Evolutionary conservation across 306 rosid genomes (phyloP).

Genomic region (Arachis stenosperma): DNA sequence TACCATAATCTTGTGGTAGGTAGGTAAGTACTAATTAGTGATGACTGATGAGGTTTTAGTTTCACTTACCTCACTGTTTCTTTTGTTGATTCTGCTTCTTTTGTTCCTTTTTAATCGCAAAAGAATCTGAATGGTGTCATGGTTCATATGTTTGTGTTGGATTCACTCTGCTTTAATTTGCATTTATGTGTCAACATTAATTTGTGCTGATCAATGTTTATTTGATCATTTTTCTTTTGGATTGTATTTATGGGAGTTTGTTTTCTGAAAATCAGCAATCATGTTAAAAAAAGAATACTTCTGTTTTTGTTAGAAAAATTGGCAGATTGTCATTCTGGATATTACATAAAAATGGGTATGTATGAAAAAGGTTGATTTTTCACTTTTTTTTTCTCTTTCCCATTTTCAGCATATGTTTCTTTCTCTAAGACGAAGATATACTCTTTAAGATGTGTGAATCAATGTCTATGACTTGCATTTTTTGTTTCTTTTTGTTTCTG

Average conservation of each 20-base stretch:
- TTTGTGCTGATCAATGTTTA: slow-evolving; percentile 6
- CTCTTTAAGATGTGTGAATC: slow-evolving; percentile 18
- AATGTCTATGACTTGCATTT: not conserved
- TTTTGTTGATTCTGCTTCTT: not conserved
- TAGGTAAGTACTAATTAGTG: not conserved
- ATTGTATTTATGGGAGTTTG: slow-evolving; percentile 1
- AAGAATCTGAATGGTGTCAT: too few species aligned
- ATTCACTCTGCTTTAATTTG: not conserved
- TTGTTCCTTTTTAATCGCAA: too few species aligned
- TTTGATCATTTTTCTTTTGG: slow-evolving; percentile 10
- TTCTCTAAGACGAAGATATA: too few species aligned
- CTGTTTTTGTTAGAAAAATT: not conserved
- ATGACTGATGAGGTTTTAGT: too few species aligned
- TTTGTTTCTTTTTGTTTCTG: too few species aligned
- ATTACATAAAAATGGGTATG: not conserved
- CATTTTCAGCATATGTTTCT: not conserved
- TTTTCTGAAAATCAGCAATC: not conserved
- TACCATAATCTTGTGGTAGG: not conserved
- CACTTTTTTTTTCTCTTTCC: not conserved
- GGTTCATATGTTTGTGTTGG: not conserved
- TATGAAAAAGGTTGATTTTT: slow-evolving; percentile 3
- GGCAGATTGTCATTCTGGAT: slow-evolving; percentile 12
- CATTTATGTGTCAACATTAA: not conserved
- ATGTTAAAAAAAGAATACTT: not conserved
- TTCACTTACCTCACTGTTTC: not conserved